Evolutionary conservation across 768 basidiomycete species (phyloP), one percentile per base, ranked within the genome.

Genomic region (Mycena vulgaris): DNA sequence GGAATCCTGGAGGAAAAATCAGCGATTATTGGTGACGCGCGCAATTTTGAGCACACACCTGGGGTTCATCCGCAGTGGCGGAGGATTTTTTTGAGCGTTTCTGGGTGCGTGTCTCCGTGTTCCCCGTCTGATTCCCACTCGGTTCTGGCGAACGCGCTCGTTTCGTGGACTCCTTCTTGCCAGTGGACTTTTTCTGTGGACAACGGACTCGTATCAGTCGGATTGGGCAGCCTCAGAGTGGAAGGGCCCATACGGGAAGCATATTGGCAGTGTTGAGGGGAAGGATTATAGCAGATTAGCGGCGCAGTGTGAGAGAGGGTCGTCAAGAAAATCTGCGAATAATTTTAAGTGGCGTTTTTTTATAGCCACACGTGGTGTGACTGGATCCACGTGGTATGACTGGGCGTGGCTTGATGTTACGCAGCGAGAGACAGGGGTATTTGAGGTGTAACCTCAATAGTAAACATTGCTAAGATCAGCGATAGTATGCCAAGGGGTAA

Each of bases 121-220:
- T 21, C 1, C 1, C 37, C 21, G 49, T 8, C 7, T 35, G 16
- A 5, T 53, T 51, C 1, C 14, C 25, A 28, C 0, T 31, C 27
- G 2, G 19, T 5, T 62, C 62, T 5, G 62, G 62, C 16, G 62
- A 63, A 53, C 51, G 62, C 49, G 62, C 51, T 19, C 62, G 62
- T 63, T 63, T 63, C 27, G 62, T 19, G 19, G 37, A 17, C 17
- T 6, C 5, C 53, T 33, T 28, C 42, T 45, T 59, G 19, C 16
- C 16, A 19, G 58, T 47, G 30, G 58, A 56, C 55, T 56, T 63
- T 42, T 53, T 53, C 49, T 63, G 51, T 5, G n/a, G 39, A 28
- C 25, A 63, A 7, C 21, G 27, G 27, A 51, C n/a, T n/a, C n/a
- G 25, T 28, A 27, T 51, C 17, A 51, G 27, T n/a, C 2, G 11